Base-by-base conservation (phyloP, 768 basidiomycete species). In the Lactarius evosmus region DNA sequence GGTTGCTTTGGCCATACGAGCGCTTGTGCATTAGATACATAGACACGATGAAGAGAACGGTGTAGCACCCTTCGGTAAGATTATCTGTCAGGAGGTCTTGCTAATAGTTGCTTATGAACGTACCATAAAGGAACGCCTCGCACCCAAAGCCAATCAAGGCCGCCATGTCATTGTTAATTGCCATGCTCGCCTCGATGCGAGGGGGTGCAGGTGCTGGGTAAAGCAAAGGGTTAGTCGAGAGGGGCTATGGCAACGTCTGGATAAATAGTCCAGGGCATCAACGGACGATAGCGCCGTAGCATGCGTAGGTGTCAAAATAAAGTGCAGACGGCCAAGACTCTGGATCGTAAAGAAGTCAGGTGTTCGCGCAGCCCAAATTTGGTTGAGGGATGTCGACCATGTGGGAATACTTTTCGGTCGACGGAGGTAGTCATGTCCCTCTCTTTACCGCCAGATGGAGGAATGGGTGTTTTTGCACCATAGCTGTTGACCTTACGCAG, bases 111-210 rank as follows among this genome's bases (percentile, higher is more conserved):
- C 6, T 46, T 9, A 12, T 17, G 32, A 0, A 63, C 67, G 38
- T 34, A 77, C 78, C 78, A 70, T 75, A 79, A 16, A 78, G 65
- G 17, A 70, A 70, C 0, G 75, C 70, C 63, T 79, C 78, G 65
- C 72, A 75, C 3, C 61, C 73, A 55, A 78, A 78, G 29, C 77
- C 77, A 51, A 77, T 69, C 54, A 79, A 64, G 14, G 75, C 73
- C 38, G 77, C 72, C 2, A 78, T 17, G 58, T 77, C 73, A 17
- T 63, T 68, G 1, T 68, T 60, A 46, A 77, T 72, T 25, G 34
- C 40, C 73, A 75, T 76, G 19, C 30, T 56, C 51, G 19, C 41
- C 8, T 14, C 40, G 44, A 46, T n/a, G 34, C 4, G 30, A 30
- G 27, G 53, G 36, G n/a, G 32, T 19, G n/a, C 22, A 8, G 29